Evolutionary conservation across 2,329 filamentous ascomycete genomes (phyloP).

Genomic region (Tetracladium maxilliforme): DNA sequence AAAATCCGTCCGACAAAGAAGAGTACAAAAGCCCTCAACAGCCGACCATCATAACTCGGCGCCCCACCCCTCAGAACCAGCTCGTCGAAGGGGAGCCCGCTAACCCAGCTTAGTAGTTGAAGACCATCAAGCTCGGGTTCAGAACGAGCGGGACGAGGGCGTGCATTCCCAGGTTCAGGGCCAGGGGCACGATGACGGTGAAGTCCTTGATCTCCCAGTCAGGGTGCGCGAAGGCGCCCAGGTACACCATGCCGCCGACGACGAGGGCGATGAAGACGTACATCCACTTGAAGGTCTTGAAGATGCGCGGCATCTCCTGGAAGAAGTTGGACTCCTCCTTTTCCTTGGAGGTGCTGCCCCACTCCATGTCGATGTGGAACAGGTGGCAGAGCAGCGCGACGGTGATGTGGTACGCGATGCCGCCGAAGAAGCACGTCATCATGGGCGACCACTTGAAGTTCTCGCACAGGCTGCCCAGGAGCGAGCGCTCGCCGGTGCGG

Average conservation of each 20-base stretch:
- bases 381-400: conserved; percentile 24
- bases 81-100: too few relatives aligned
- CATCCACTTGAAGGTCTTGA: conserved; percentile 39
- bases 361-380: conserved; percentile 28
- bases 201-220: conserved; percentile 41
- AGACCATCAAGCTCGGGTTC: too few relatives aligned
- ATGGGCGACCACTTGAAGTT: conserved; percentile 38
- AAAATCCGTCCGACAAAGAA: too few relatives aligned
- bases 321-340: conserved; percentile 40
- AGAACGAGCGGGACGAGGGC: too few relatives aligned
- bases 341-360: conserved; percentile 45
- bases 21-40: too few relatives aligned
- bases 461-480: conserved; percentile 32
- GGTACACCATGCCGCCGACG: conserved; percentile 11
- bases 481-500: conserved; percentile 35
- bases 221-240: conserved; percentile 10
- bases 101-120: too few relatives aligned
- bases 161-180: too few relatives aligned
- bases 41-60: too few relatives aligned
- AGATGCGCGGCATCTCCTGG: conserved; percentile 36
- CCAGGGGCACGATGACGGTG: conserved; percentile 43
- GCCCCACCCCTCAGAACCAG: too few relatives aligned
- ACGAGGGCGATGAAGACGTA: conserved; percentile 18
- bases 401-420: conserved; percentile 24
- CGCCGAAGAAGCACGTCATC: conserved; percentile 26